Conservation (phyloP, 805 yeast genomes). For the Ogataea degrootiae region DNA sequence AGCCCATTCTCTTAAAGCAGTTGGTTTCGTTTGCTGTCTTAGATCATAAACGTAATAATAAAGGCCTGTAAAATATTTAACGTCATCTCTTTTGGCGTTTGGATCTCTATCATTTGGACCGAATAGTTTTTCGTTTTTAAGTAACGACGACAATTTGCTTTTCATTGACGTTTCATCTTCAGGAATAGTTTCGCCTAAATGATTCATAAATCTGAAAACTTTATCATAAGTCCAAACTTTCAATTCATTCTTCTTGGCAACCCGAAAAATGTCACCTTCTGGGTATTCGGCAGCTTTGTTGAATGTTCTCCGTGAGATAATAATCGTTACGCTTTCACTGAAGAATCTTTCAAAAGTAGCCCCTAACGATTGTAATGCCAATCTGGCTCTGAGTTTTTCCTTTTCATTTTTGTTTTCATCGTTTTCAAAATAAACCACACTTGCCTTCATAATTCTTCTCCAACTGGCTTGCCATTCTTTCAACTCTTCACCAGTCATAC, state of each 20-base stretch:
- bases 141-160: slow-evolving; percentile 49
- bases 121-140: slow-evolving; percentile 77
- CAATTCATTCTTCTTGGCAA: slow-evolving; percentile 55
- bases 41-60: slow-evolving; percentile 79
- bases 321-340: slow-evolving; percentile 64
- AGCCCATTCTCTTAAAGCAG: slow-evolving; percentile 77
- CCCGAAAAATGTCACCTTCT: slow-evolving; percentile 58
- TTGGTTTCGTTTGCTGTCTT: slow-evolving; percentile 72
- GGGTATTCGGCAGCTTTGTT: slow-evolving; percentile 38
- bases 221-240: slow-evolving; percentile 90
- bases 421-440: slow-evolving; percentile 54
- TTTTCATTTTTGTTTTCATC: slow-evolving; percentile 31
- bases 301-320: slow-evolving; percentile 61
- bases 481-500: slow-evolving; percentile 37
- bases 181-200: slow-evolving; percentile 44
- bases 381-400: slow-evolving; percentile 32
- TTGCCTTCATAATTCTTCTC: slow-evolving; percentile 52
- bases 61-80: slow-evolving; percentile 71
- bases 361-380: slow-evolving; percentile 40
- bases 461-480: slow-evolving; percentile 56
- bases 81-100: slow-evolving; percentile 76
- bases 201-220: slow-evolving; percentile 69
- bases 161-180: slow-evolving; percentile 20
- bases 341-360: slow-evolving; percentile 57
- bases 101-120: slow-evolving; percentile 92